Base-by-base conservation (phyloP, 306 rosid genomes). In the Malus sieversii region DNA sequence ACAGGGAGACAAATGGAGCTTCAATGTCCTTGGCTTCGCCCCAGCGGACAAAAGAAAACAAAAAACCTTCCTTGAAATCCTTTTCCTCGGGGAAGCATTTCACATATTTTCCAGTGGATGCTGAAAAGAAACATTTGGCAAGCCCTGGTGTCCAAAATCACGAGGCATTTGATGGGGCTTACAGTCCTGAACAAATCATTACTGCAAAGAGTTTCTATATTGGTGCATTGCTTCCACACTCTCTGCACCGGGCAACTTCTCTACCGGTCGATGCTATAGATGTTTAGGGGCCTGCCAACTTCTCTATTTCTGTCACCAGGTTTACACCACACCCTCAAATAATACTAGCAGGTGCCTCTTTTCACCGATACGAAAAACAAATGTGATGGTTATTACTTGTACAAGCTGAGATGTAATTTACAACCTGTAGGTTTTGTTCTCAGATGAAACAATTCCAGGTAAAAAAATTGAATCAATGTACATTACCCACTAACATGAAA, bases 201-300 rank as follows among this genome's bases (percentile, higher is more conserved):
- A 79, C 96, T 12, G 88, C 89, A 78, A 89, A 81, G 81, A 90
- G 87, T 83, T 95, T 89, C 85, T 89, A 84, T 45, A 5, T 70
- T 9, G 90, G 93, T 80, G 70, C 75, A 51, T 83, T 86, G 77
- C 88, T 90, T 82, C 96, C 96, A 12, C 85, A 83, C 71, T 77
- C 92, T 15, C 96, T 96, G 77, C 90, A 88, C 61, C 82, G 99
- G 77, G 99, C 99, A 25, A 89, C 94, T 70, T 96, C 99, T 58
- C 97, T 96, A 74, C 99, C 99, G 5, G 98, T 96, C 79, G 99
- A 90, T 87, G 91, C 99, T 48, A 76, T 90, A 76, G 88, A 91
- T 81, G 82, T 86, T 71, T 96, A 83, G 70, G 65, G 65, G 40
- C 74, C 67, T 42, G 70, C 78, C 51, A 14, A 72, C 48, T 27